Base-by-base conservation (phyloP, 2,329 filamentous ascomycete species). In the Teratosphaeriaceae sp. region DNA sequence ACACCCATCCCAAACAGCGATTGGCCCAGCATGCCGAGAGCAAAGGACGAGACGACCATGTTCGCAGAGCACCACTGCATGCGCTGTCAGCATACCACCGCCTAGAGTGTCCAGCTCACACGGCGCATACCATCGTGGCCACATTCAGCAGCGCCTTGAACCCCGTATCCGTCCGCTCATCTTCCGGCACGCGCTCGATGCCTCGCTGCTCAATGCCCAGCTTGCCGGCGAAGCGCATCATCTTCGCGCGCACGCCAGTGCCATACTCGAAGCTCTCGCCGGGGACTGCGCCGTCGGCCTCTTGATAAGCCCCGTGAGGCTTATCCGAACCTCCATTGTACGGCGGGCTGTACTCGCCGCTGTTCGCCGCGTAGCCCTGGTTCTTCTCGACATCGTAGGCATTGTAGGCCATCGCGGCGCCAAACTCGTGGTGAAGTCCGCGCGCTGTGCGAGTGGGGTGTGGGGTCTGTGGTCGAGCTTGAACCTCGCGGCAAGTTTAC, bases 31-130 rank as follows among this genome's bases (percentile, higher is more conserved):
- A 84, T 77, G 35, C 84, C 86, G 43, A 88, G 82, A 38, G 85
- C 84, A 56, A 88, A 87, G 12, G 82, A 81, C 19, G 79, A 82
- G 37, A 87, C 80, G 41, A 85, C 82, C 80, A 88, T 80, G 65
- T 88, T 88, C 56, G 83, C 82, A 1, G 83, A 82, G 34, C 86
- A 70, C 84, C 84, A 88, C 80, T 84, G 49, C 29, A 41, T 15
- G 15, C 24, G 20, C 5, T 12, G 15, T 34, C 15, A 34, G 15
- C 31, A 34, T 15, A 9, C 15, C 31, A 34, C 42, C 42, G 34
- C 40, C 34, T 45, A 41, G 16, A 22, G 34, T 24, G 23, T 29
- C 37, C 16, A 24, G 8, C 27, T n/a, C 16, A 24, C 11, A 26
- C 12, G 18, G 13, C 20, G 16, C 51, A 36, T 53, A 85, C 82